These are phyloP conservation scores for Acanthamoeba lugdunensis DNA, from an alignment of 208 protist genomes.

Conservation along the genomic window DNA sequence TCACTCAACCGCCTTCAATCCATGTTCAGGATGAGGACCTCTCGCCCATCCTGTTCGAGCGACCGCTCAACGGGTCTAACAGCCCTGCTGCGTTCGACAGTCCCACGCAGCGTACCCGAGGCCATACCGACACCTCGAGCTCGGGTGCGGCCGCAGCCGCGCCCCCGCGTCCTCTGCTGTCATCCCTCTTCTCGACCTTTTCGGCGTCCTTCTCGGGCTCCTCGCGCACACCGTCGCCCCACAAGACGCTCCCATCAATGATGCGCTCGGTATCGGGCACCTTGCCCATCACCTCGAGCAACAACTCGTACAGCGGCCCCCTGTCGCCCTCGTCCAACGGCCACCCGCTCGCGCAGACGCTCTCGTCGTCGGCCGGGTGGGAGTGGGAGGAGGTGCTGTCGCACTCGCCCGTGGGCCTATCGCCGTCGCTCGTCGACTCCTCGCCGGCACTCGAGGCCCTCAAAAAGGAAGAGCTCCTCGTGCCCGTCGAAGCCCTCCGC, in stretches of 20 bases:
- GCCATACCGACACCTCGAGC: too few relatives aligned
- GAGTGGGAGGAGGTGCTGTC: conserved; percentile 42
- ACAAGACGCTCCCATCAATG: conserved; percentile 13
- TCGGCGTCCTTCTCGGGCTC: conserved; percentile 17
- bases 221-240: not conserved
- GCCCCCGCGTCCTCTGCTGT: not conserved
- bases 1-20: not conserved
- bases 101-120: not conserved
- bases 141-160: not conserved
- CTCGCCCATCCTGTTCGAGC: conserved; percentile 23
- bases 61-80: not conserved
- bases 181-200: conserved; percentile 14
- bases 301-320: not conserved
- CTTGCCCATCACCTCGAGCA: not conserved
- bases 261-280: conserved; percentile 16
- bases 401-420: conserved; percentile 7
- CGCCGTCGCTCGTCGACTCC: conserved; percentile 13
- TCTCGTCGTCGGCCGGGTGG: conserved; percentile 28
- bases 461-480: conserved; percentile 42
- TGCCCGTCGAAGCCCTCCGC: not conserved
- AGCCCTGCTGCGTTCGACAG: not conserved
- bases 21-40: conserved; percentile 32
- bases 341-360: not conserved
- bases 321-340: not conserved
- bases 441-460: conserved; percentile 16